Evolutionary conservation across 2,329 filamentous ascomycete species (phyloP).

Genomic region (Ascochyta lentis): DNA sequence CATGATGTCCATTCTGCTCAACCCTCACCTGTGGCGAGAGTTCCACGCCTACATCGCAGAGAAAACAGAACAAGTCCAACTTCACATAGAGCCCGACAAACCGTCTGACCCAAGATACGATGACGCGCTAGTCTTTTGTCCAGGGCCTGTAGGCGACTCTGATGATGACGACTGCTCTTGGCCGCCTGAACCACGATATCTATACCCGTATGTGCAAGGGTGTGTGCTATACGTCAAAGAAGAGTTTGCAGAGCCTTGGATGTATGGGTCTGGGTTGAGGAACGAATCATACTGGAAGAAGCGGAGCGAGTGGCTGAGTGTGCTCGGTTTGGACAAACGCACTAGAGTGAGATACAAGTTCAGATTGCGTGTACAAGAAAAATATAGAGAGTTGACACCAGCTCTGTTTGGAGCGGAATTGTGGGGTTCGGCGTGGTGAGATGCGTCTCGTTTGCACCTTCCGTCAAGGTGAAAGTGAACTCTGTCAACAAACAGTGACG

Average conservation of each 20-base stretch:
- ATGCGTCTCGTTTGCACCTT: background rate
- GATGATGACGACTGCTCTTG: background rate
- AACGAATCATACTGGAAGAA: background rate
- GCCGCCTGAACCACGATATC: background rate
- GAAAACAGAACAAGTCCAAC: background rate
- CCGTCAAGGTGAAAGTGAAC: background rate
- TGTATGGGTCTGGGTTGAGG: background rate
- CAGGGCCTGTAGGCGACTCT: background rate
- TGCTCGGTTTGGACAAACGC: background rate
- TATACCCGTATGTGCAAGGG: background rate
- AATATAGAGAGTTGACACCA: too few species aligned
- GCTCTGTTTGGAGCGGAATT: too few species aligned
- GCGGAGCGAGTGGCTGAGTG: background rate
- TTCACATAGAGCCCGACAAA: background rate
- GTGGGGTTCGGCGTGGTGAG: background rate
- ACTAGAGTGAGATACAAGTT: background rate
- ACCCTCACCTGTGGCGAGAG: background rate
- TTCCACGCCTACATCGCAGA: slow-evolving; percentile 3
- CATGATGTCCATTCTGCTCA: slow-evolving; percentile 2
- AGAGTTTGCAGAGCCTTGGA: background rate
- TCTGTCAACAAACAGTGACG: background rate
- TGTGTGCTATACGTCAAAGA: background rate
- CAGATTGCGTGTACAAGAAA: background rate
- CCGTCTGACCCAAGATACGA: background rate
- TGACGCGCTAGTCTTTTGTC: background rate